Base-by-base conservation (phyloP, 169 alveolate genomes). In the Plasmodium billcollinsi region DNA sequence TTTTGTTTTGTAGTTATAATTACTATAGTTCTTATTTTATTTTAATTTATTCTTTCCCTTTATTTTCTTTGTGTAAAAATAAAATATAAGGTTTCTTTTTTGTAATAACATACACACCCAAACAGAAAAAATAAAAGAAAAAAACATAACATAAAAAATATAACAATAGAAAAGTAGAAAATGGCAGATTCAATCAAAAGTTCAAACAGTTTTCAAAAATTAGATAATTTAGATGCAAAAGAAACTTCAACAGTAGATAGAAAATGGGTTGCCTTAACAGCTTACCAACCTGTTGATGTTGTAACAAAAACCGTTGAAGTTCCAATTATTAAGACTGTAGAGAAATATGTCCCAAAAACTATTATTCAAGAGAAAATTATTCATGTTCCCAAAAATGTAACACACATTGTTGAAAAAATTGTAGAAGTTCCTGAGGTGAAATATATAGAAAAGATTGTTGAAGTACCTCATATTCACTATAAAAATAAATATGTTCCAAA, bases 221-320 rank as follows among this genome's bases (percentile, higher is more conserved):
- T 89, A 11, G 83, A 91, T 58, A 75, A 69, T 50, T 80, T 93
- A n/a, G 95, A 88, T 21, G 94, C 95, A 74, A 95, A 94, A 39
- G 88, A 86, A 63, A 86, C 86, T 18, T 62, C 92, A 24, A 86
- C 92, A 5, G 88, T 86, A 11, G 92, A 86, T 56, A 47, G 92
- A 47, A 70, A 86, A 24, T 88, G 94, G 97, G 97, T 96, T 43
- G 97, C 97, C 9, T 96, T 96, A 26, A 96, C 98, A 20, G 96
- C 98, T 56, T 96, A 96, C 89, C 96, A 95, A 69, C 98, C 98
- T 15, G 97, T 96, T n/a, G 98, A 96, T 78, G 95, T 96, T 47
- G 92, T 94, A 43, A 93, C 95, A 66, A 94, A 94, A 88, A 94
- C 96, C 12, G 90, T 94, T 54, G 96, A 94, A 85, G 89, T 94